Conservation (phyloP, 306 rosid species). For the Gillenia trifoliata region DNA sequence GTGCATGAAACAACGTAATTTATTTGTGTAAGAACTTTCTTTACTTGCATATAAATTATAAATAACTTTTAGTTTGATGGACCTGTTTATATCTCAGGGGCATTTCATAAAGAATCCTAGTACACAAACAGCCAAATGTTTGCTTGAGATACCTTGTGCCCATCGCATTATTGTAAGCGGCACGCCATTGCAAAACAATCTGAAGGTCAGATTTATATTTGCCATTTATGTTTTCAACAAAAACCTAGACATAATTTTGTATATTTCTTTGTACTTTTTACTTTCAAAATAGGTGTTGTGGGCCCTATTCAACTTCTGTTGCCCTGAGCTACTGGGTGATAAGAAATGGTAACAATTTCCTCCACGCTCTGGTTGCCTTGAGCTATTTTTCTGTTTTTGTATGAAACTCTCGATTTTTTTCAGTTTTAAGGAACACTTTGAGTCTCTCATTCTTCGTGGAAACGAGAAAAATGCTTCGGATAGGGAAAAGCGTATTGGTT, state of each 20-base stretch:
- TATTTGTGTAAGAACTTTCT: constrained; percentile 7
- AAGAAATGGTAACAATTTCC: constrained; percentile 53
- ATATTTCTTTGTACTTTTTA: background rate
- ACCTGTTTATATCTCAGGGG: constrained; percentile 48
- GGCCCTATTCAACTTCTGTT: constrained; percentile 90
- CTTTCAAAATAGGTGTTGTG: constrained; percentile 62
- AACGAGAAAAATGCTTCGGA: constrained; percentile 79
- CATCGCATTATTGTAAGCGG: constrained; percentile 87
- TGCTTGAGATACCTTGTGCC: constrained; percentile 80
- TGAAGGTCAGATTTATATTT: constrained; percentile 47
- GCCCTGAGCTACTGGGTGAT: constrained; percentile 88
- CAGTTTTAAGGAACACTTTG: constrained; percentile 82
- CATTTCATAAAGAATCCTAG: constrained; percentile 94
- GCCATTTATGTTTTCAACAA: background rate
- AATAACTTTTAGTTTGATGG: constrained; percentile 11
- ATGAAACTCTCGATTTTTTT: constrained; percentile 18
- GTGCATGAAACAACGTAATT: background rate
- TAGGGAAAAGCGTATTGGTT: constrained; percentile 63
- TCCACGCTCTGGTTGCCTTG: constrained; percentile 10
- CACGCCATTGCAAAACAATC: constrained; percentile 88
- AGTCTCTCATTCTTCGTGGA: constrained; percentile 76
- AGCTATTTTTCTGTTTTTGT: constrained; percentile 18
- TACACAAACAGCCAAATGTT: constrained; percentile 94
- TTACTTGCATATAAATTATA: background rate
- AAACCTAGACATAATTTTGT: constrained; percentile 13